Evolutionary conservation across 768 basidiomycete genomes (phyloP).

Genomic region (Pleurotus cornucopiae): DNA sequence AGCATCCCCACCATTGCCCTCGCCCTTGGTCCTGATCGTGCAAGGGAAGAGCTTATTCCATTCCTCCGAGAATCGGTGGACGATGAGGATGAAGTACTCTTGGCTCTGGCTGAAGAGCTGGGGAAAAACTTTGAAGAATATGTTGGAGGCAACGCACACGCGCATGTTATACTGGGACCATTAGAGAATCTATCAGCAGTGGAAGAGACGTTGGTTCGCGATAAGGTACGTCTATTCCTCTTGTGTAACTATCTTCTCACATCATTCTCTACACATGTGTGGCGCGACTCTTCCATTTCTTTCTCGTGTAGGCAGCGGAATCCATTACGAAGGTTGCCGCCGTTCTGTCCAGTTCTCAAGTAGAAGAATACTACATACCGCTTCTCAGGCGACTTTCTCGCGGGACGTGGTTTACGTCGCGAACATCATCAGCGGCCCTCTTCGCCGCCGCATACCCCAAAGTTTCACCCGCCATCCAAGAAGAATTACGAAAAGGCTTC

Average conservation of each 20-base stretch:
- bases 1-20: conserved; percentile 97
- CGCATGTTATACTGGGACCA: conserved; percentile 85
- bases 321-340: conserved; percentile 88
- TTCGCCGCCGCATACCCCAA: conserved; percentile 88
- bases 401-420: conserved; percentile 98
- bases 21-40: conserved; percentile 91
- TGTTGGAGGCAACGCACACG: conserved; percentile 83
- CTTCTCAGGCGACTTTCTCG: conserved; percentile 82
- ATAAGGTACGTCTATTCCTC: conserved; percentile 65
- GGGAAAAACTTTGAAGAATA: conserved; percentile 92
- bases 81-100: conserved; percentile 96
- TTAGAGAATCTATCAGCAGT: conserved; percentile 94
- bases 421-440: conserved; percentile 92
- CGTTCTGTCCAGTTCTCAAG: conserved; percentile 70
- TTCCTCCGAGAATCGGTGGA: conserved; percentile 99
- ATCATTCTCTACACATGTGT: background rate
- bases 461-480: conserved; percentile 68
- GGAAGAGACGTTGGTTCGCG: conserved; percentile 95
- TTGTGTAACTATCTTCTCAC: background rate
- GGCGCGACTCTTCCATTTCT: background rate
- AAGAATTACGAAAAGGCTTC: conserved; percentile 86
- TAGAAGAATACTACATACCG: conserved; percentile 91
- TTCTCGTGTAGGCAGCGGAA: conserved; percentile 73
- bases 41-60: conserved; percentile 91
- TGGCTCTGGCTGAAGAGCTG: conserved; percentile 93